These are phyloP conservation scores for Sporothrix inflata DNA, from an alignment of 2,329 filamentous ascomycete genomes.

Conservation along the genomic window DNA sequence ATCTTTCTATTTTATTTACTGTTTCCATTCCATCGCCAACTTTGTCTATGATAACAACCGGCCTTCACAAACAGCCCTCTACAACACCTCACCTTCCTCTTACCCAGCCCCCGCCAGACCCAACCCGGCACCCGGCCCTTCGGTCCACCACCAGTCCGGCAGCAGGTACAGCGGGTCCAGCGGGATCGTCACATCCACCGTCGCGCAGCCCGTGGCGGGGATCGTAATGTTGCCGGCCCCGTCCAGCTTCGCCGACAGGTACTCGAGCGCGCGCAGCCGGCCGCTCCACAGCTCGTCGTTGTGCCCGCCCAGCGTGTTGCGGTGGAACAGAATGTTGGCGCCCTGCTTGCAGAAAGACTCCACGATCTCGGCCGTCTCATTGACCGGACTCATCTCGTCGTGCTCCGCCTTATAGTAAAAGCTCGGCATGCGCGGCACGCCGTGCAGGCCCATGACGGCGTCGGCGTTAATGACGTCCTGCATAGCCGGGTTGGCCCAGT, in stretches of 20 bases:
- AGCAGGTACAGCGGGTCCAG: conserved; percentile 27
- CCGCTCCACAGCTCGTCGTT: conserved; percentile 25
- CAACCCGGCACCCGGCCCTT: conserved; percentile 19
- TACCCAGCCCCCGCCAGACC: not conserved
- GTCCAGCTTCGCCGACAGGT: conserved; percentile 15
- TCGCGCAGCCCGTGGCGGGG: conserved; percentile 15
- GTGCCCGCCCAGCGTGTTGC: conserved; percentile 28
- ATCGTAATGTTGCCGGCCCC: conserved; percentile 16
- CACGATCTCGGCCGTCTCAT: conserved; percentile 39
- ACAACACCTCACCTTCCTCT: not conserved
- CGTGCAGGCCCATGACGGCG: conserved; percentile 42
- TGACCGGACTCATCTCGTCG: conserved; percentile 26
- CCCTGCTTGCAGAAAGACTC: conserved; percentile 46
- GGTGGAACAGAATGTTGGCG: conserved; percentile 41
- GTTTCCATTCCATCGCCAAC: too few relatives aligned
- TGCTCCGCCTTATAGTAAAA: conserved; percentile 48
- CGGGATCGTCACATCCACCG: conserved; percentile 14
- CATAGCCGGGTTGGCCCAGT: conserved; percentile 34
- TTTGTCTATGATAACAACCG: too few relatives aligned
- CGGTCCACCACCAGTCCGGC: conserved; percentile 28
- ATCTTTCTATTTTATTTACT: too few relatives aligned
- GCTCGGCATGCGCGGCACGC: conserved; percentile 49
- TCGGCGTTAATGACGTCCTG: conserved; percentile 38
- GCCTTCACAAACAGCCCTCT: not conserved
- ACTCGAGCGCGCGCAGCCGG: conserved; percentile 18